phyloP scores from a whole-genome alignment of 2,329 filamentous ascomycete species.

The Fusarium brevicatenulatum region DNA sequence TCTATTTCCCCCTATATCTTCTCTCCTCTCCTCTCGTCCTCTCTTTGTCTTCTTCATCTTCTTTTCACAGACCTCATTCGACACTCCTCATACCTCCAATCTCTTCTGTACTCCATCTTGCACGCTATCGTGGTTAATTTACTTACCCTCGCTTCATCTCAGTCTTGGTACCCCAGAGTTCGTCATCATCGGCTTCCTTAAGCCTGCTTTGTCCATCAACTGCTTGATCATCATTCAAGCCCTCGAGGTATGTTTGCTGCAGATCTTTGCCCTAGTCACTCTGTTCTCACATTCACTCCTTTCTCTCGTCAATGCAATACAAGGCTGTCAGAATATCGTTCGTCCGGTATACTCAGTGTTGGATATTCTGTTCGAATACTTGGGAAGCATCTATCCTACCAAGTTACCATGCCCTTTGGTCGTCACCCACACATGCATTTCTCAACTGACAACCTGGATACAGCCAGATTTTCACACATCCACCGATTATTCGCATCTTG shows the following conservation, averaged over 20 bases:
- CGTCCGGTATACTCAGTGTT: background rate
- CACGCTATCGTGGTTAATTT: slow-evolving; percentile 69
- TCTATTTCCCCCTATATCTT: slow-evolving; percentile 10
- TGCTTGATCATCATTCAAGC: slow-evolving; percentile 44
- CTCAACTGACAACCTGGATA: background rate
- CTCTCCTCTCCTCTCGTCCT: slow-evolving; percentile 25
- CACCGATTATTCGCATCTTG: slow-evolving; percentile 47
- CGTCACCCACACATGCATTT: background rate
- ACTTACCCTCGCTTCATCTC: slow-evolving; percentile 67
- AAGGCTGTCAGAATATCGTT: too few species aligned
- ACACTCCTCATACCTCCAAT: slow-evolving; percentile 47
- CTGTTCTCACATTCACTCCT: background rate
- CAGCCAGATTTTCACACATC: slow-evolving; percentile 45
- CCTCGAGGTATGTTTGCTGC: slow-evolving; percentile 39
- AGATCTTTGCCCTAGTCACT: background rate
- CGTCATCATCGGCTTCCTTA: slow-evolving; percentile 49
- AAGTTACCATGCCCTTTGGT: background rate
- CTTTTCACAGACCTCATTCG: slow-evolving; percentile 58
- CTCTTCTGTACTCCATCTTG: slow-evolving; percentile 60
- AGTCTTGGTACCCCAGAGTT: slow-evolving; percentile 62
- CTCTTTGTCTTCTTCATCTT: slow-evolving; percentile 36
- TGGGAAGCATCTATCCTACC: background rate
- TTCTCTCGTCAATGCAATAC: too few species aligned
- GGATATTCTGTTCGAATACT: background rate
- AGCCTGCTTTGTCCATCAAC: slow-evolving; percentile 45